phyloP scores from a whole-genome alignment of 2,329 filamentous ascomycete genomes.

The Pseudogymnoascus destructans region DNA sequence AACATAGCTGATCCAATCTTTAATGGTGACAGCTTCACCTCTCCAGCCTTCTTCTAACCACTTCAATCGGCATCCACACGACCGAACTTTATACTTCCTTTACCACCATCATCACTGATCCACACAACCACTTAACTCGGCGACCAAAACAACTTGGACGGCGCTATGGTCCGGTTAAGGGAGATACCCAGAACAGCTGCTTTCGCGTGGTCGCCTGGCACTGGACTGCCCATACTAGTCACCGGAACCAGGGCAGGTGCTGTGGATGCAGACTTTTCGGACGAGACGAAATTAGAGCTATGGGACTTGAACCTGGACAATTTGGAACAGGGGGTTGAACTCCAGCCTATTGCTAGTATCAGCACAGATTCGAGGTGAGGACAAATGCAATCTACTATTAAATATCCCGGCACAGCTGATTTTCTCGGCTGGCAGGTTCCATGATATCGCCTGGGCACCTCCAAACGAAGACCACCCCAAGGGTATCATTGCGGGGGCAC shows the following conservation, averaged over 20 bases:
- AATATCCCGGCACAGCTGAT: slow-evolving; percentile 18
- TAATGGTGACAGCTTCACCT: slow-evolving; percentile 1
- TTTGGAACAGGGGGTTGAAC: slow-evolving; percentile 61
- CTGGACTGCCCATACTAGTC: slow-evolving; percentile 67
- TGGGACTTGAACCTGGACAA: slow-evolving; percentile 86
- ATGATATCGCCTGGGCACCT: slow-evolving; percentile 90
- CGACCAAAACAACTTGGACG: slow-evolving; percentile 8
- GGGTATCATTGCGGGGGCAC: slow-evolving; percentile 86
- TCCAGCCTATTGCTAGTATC: slow-evolving; percentile 73
- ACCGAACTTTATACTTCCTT: background rate
- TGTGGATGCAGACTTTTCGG: slow-evolving; percentile 93
- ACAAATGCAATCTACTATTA: background rate
- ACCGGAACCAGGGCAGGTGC: slow-evolving; percentile 92
- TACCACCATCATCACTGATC: background rate
- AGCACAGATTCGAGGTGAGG: slow-evolving; percentile 76
- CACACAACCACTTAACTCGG: background rate
- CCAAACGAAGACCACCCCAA: slow-evolving; percentile 64
- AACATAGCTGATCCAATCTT: slow-evolving; percentile 1
- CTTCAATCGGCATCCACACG: background rate
- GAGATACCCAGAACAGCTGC: slow-evolving; percentile 94
- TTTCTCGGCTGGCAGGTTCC: slow-evolving; percentile 52
- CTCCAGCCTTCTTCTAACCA: background rate
- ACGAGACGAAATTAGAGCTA: slow-evolving; percentile 89
- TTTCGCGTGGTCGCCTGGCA: slow-evolving; percentile 88
- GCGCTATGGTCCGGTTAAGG: slow-evolving; percentile 80